Conservation (phyloP, 768 basidiomycete genomes). For the Naganishia antarctica region DNA sequence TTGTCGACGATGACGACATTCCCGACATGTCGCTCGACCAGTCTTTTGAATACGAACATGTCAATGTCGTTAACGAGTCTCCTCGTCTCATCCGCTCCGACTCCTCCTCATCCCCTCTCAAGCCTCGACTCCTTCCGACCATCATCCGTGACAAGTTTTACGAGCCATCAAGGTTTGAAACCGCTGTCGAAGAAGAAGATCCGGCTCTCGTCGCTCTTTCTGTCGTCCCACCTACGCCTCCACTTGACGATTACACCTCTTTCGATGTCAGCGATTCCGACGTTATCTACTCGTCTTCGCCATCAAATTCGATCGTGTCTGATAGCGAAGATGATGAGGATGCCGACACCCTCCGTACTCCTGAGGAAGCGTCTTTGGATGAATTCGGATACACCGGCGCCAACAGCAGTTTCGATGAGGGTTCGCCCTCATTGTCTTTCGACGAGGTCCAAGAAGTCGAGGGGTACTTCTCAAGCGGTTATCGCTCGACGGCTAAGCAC, state of each 20-base stretch:
- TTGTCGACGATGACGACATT: not conserved
- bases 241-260: not conserved
- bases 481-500: not conserved
- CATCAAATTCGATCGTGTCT: not conserved
- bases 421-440: constrained; percentile 8
- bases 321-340: constrained; percentile 12
- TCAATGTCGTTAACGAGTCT: not conserved
- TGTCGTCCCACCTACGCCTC: not conserved
- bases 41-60: not conserved
- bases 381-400: not conserved
- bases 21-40: not conserved
- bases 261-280: not conserved
- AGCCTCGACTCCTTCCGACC: constrained; percentile 16
- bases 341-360: constrained; percentile 1
- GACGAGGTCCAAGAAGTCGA: not conserved
- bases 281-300: not conserved
- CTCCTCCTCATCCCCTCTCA: constrained; percentile 2
- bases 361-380: not conserved
- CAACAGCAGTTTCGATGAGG: not conserved
- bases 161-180: constrained; percentile 18
- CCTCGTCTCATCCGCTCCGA: not conserved
- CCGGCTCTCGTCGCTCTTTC: not conserved
- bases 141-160: constrained; percentile 21
- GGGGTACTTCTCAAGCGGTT: not conserved
- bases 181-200: not conserved